A percentile compares a stretch with the other conserved stretches of the same genome.
phyloP scores from a whole-genome alignment of 176 grass and related monocot species.

The Rhynchospora tenuis region DNA sequence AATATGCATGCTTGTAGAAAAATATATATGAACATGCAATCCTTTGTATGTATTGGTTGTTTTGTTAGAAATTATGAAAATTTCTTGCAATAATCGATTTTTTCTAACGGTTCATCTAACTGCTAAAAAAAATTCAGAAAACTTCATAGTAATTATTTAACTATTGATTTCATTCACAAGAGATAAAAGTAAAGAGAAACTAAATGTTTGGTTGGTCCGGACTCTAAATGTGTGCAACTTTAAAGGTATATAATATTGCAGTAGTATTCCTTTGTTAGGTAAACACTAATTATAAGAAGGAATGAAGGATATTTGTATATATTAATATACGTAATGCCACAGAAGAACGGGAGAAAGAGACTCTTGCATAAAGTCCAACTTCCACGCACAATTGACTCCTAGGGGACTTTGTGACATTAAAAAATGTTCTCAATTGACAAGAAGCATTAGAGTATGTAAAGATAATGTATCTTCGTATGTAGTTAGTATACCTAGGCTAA shows the following conservation, averaged over 20 bases:
- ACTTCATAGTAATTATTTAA: neutral
- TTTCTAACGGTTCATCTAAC: too few relatives aligned
- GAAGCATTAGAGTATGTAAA: neutral
- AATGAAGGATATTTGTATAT: neutral
- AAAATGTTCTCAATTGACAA: neutral
- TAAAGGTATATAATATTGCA: neutral
- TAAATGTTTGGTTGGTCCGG: neutral
- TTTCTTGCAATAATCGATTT: too few relatives aligned
- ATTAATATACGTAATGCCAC: neutral
- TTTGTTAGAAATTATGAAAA: too few relatives aligned
- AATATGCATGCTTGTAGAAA: too few relatives aligned
- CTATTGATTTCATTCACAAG: neutral
- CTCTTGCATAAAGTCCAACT: neutral
- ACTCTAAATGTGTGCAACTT: neutral
- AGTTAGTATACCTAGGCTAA: neutral
- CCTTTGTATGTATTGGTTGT: too few relatives aligned
- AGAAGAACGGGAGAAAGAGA: neutral
- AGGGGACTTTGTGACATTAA: neutral
- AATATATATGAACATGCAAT: too few relatives aligned
- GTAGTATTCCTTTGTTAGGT: neutral
- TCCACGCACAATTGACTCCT: conserved; percentile 1
- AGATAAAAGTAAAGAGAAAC: neutral
- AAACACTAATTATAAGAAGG: neutral
- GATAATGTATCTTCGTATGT: neutral
- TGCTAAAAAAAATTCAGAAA: too few relatives aligned